A percentile compares a stretch with the other conserved stretches of the same genome.
These are phyloP conservation scores for Picea sitchensis DNA, from an alignment of 75 land plant genomes.

Conservation along the genomic window DNA sequence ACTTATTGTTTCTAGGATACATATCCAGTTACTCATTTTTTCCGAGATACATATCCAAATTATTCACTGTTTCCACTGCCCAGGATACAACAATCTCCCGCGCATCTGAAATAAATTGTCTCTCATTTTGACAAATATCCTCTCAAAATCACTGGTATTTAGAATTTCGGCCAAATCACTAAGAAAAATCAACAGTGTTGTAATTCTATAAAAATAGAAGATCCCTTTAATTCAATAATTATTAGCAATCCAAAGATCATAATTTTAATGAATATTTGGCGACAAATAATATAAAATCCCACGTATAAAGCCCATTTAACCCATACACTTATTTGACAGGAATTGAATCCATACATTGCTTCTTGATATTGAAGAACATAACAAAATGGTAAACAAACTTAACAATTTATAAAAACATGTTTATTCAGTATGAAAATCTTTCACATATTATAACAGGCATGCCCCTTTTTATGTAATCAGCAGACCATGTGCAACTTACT, in stretches of 20 bases:
- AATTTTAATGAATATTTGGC: no score
- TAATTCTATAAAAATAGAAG: not conserved
- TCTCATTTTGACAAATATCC: not conserved
- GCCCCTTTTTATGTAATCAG: slow-evolving; percentile 4
- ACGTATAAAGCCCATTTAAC: not conserved
- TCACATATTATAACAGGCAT: not conserved
- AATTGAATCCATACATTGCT: not conserved
- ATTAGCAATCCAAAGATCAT: not conserved
- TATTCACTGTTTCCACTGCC: not conserved
- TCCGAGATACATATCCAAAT: no score
- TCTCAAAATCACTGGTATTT: not conserved
- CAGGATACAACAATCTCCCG: not conserved
- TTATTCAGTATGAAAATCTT: not conserved
- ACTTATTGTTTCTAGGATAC: not conserved
- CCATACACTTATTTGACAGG: not conserved
- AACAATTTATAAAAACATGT: not conserved
- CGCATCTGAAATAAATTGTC: not conserved
- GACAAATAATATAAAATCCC: not conserved
- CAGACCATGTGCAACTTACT: not conserved
- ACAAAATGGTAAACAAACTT: not conserved
- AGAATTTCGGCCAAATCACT: not conserved
- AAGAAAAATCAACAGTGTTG: not conserved
- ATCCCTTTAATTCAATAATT: not conserved
- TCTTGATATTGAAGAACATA: not conserved
- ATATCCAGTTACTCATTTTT: no score